These are phyloP conservation scores for Chlorella sorokiniana DNA, from an alignment of 139 green algal genomes.

Conservation along the genomic window DNA sequence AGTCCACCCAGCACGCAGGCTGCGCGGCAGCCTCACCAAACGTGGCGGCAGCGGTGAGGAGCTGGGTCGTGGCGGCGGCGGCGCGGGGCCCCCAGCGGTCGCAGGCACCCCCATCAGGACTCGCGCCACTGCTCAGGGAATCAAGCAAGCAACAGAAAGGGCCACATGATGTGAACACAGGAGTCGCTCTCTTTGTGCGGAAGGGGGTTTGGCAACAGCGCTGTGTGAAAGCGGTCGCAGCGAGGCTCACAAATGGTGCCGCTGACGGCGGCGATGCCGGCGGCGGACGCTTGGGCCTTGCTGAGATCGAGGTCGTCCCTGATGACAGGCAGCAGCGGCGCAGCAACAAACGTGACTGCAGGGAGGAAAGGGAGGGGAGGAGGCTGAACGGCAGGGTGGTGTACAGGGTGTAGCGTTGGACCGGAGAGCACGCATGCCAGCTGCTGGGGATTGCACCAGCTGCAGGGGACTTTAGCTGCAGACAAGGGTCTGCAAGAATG, in stretches of 20 bases:
- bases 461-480: too few relatives aligned
- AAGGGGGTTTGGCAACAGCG: too few relatives aligned
- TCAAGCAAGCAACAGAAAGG: too few relatives aligned
- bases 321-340: conserved; percentile 80
- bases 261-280: conserved; percentile 45
- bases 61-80: conserved; percentile 31
- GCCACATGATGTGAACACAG: too few relatives aligned
- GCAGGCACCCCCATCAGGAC: conserved; percentile 51
- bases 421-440: too few relatives aligned
- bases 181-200: too few relatives aligned
- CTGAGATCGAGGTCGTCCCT: conserved; percentile 77
- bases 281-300: conserved; percentile 54
- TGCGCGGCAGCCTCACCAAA: conserved; percentile 6
- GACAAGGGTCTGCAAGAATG: too few relatives aligned
- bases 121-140: neutral
- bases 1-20: neutral
- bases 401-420: neutral
- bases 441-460: too few relatives aligned
- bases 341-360: conserved; percentile 85
- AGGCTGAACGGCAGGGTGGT: neutral
- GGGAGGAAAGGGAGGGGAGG: too few relatives aligned
- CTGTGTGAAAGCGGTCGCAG: too few relatives aligned
- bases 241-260: conserved; percentile 36
- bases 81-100: conserved; percentile 83
- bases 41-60: conserved; percentile 38